These are phyloP conservation scores for Tubosaeta brunneosetosa DNA, from an alignment of 768 basidiomycete genomes.

Conservation along the genomic window DNA sequence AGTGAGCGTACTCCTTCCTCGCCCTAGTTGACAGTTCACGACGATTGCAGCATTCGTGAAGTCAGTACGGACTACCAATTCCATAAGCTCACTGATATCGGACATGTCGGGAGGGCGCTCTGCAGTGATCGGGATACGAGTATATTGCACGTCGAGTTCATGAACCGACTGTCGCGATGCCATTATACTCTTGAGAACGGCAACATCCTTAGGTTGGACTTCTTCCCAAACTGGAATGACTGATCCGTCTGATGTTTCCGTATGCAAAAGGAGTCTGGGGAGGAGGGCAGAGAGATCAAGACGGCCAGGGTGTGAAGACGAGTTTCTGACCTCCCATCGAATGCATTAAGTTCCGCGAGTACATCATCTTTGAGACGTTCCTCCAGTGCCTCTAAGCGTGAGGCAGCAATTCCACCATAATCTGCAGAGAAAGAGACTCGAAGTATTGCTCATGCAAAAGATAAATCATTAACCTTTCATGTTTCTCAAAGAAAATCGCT, in stretches of 20 bases:
- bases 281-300: neutral
- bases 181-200: conserved; percentile 89
- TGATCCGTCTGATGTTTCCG: conserved; percentile 80
- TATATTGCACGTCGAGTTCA: conserved; percentile 68
- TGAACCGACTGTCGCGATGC: conserved; percentile 40
- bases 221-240: conserved; percentile 96
- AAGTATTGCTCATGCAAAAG: neutral
- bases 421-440: conserved; percentile 41
- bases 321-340: conserved; percentile 69
- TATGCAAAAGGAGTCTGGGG: conserved; percentile 78
- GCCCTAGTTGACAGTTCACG: conserved; percentile 92
- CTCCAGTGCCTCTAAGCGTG: conserved; percentile 85
- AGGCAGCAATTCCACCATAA: conserved; percentile 92
- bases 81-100: conserved; percentile 72
- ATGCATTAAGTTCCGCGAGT: conserved; percentile 70
- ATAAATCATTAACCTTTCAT: conserved; percentile 66
- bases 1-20: conserved; percentile 88
- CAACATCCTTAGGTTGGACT: conserved; percentile 63
- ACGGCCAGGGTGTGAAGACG: neutral
- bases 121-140: conserved; percentile 89
- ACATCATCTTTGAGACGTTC: conserved; percentile 88
- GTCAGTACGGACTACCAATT: conserved; percentile 66
- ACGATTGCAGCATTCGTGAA: conserved; percentile 76
- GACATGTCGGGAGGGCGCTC: conserved; percentile 75
- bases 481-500: conserved; percentile 83